Percentiles rank a stretch among this genome's conserved stretches.
phyloP scores from a whole-genome alignment of 2,329 filamentous ascomycete genomes.

The Neurospora sp. region DNA sequence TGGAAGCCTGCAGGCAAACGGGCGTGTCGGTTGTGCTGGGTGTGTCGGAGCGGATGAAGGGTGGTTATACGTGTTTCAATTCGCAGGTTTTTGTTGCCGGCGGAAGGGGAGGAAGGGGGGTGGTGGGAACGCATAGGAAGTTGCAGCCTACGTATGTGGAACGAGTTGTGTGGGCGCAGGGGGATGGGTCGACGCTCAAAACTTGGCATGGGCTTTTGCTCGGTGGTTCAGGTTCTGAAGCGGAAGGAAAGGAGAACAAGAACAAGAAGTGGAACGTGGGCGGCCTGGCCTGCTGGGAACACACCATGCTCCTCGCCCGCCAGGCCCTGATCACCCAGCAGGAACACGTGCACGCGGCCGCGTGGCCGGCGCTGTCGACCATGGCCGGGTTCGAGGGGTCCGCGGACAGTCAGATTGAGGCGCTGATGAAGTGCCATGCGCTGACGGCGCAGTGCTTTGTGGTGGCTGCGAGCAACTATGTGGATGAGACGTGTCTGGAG shows the following conservation, averaged over 20 bases:
- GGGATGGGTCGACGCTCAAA: slow-evolving; percentile 19
- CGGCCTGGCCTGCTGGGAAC: slow-evolving; percentile 24
- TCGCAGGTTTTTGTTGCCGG: slow-evolving; percentile 20
- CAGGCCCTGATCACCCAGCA: slow-evolving; percentile 22
- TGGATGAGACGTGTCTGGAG: slow-evolving; percentile 30
- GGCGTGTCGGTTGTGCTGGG: slow-evolving; percentile 16
- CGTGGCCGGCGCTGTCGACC: slow-evolving; percentile 22
- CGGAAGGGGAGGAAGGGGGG: slow-evolving; percentile 9
- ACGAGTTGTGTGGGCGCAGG: slow-evolving; percentile 22
- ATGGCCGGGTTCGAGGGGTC: slow-evolving; percentile 28
- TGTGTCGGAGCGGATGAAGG: slow-evolving; percentile 17
- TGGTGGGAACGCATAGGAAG: slow-evolving; percentile 23
- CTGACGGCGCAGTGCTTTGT: slow-evolving; percentile 35
- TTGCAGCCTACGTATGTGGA: slow-evolving; percentile 24
- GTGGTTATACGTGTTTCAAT: slow-evolving; percentile 22
- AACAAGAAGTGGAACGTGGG: slow-evolving; percentile 15
- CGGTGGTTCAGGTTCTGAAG: slow-evolving; percentile 8
- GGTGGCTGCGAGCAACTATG: slow-evolving; percentile 30
- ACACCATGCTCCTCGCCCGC: slow-evolving; percentile 22
- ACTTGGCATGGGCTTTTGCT: neutral
- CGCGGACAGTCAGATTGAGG: slow-evolving; percentile 35
- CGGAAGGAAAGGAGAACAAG: neutral
- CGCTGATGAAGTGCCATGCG: slow-evolving; percentile 35
- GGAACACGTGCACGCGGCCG: slow-evolving; percentile 22
- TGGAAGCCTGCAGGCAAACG: slow-evolving; percentile 12